A percentile compares a stretch with the other conserved stretches of the same genome.
These are phyloP conservation scores for Irpex sp. DNA, from an alignment of 1,284 basidiomycete genomes.

Conservation along the genomic window DNA sequence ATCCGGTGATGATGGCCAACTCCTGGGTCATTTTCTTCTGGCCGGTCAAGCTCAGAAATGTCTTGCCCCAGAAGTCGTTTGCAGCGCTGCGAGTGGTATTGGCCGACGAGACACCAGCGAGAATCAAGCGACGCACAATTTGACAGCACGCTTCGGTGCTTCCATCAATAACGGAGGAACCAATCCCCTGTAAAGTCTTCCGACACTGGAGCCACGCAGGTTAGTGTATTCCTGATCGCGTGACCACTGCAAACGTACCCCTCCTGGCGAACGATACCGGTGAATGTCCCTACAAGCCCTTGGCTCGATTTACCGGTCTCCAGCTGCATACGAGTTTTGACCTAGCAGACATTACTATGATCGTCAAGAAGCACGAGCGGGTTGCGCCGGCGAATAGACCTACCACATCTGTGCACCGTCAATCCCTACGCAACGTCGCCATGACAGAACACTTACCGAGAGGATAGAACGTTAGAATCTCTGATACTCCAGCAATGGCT, in stretches of 20 bases:
- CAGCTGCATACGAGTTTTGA: constrained; percentile 98
- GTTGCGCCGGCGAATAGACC: constrained; percentile 21
- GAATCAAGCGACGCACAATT: constrained; percentile 64
- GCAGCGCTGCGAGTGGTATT: constrained; percentile 50
- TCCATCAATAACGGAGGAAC: constrained; percentile 93
- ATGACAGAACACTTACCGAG: constrained; percentile 57
- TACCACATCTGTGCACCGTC: constrained; percentile 27
- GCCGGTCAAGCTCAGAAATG: constrained; percentile 58
- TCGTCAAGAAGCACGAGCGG: constrained; percentile 19
- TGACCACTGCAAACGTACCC: constrained; percentile 52
- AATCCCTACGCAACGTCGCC: not conserved
- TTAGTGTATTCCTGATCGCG: constrained; percentile 15
- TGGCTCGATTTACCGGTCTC: constrained; percentile 75
- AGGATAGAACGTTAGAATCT: constrained; percentile 92
- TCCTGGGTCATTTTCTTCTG: constrained; percentile 84
- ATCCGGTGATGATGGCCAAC: constrained; percentile 88
- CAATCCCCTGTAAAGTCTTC: constrained; percentile 90
- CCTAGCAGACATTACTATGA: constrained; percentile 38
- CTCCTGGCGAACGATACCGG: constrained; percentile 77
- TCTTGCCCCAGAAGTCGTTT: constrained; percentile 95
- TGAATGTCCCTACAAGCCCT: constrained; percentile 82
- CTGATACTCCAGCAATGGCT: constrained; percentile 49
- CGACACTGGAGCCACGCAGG: constrained; percentile 44
- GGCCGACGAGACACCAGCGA: not conserved
- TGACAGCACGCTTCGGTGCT: constrained; percentile 97